Percentiles rank a stretch among this genome's conserved stretches.
Evolutionary conservation across 352 stramenopile genomes (phyloP).

Genomic region (Phytophthora pinifolia): DNA sequence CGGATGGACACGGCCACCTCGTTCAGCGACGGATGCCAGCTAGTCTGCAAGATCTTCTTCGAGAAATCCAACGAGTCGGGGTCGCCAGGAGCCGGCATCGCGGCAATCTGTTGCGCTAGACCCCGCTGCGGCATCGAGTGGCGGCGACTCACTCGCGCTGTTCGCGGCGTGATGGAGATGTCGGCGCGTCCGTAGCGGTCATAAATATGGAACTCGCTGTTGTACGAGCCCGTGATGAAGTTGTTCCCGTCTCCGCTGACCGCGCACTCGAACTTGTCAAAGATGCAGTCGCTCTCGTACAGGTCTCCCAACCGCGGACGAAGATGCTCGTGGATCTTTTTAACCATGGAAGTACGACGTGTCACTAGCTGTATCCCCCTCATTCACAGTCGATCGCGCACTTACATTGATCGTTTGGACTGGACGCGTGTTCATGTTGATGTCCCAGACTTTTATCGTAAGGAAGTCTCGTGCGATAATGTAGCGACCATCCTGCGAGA

Average conservation of each 20-base stretch:
- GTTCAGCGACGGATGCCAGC: slow-evolving; percentile 80
- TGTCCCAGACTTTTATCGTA: slow-evolving; percentile 96
- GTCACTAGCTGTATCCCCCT: background rate
- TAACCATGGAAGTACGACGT: background rate
- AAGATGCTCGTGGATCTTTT: slow-evolving; percentile 92
- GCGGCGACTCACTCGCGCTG: slow-evolving; percentile 45
- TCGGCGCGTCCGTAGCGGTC: slow-evolving; percentile 80
- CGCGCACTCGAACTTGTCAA: slow-evolving; percentile 97
- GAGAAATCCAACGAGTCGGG: slow-evolving; percentile 73
- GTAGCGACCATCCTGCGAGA: slow-evolving; percentile 92
- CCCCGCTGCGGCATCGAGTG: slow-evolving; percentile 72
- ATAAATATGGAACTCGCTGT: slow-evolving; percentile 93
- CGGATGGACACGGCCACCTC: slow-evolving; percentile 81
- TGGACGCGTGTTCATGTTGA: slow-evolving; percentile 93
- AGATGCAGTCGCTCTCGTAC: slow-evolving; percentile 97
- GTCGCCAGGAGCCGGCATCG: slow-evolving; percentile 32
- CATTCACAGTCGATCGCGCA: slow-evolving; percentile 2
- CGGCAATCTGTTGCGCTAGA: slow-evolving; percentile 61
- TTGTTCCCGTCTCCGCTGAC: slow-evolving; percentile 91
- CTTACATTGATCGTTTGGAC: slow-evolving; percentile 92
- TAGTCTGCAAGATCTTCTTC: slow-evolving; percentile 86
- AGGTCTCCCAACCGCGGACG: slow-evolving; percentile 86
- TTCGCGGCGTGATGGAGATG: slow-evolving; percentile 60
- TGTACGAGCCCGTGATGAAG: slow-evolving; percentile 95
- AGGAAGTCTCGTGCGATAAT: slow-evolving; percentile 96